Conservation (phyloP, 2,329 filamentous ascomycete genomes). For the Fusarium sterilihyphosum region DNA sequence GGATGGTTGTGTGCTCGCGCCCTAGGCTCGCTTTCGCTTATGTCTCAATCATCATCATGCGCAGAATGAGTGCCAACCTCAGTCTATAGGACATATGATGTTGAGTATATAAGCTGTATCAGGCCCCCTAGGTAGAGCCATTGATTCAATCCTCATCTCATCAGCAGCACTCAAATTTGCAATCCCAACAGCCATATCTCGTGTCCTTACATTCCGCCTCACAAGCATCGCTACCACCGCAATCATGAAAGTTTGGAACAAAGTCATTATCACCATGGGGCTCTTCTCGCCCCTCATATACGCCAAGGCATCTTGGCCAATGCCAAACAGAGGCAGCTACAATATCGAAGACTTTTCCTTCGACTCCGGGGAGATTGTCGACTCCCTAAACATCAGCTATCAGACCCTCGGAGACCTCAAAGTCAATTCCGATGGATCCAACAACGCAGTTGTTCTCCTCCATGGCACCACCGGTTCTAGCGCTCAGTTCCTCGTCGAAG, state of each 20-base stretch:
- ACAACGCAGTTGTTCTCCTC: conserved; percentile 20
- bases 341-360: conserved; percentile 9
- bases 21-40: too few species aligned
- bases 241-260: background rate
- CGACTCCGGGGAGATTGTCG: background rate
- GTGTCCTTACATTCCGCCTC: too few species aligned
- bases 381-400: conserved; percentile 14
- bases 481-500: conserved; percentile 8
- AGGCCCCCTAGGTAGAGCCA: too few species aligned
- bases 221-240: too few species aligned
- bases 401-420: conserved; percentile 27
- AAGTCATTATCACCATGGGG: fast-evolving
- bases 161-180: too few species aligned
- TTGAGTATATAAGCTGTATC: too few species aligned
- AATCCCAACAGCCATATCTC: too few species aligned
- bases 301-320: background rate
- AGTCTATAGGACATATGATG: too few species aligned
- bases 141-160: too few species aligned
- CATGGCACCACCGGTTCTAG: background rate
- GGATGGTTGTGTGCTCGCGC: too few species aligned
- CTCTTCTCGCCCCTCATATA: fast-evolving
- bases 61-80: too few species aligned
- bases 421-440: conserved; percentile 2
- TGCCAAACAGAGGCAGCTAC: background rate
- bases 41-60: too few species aligned